These are phyloP conservation scores for Claviceps fusiformis DNA, from an alignment of 2,329 filamentous ascomycete genomes.

Conservation along the genomic window DNA sequence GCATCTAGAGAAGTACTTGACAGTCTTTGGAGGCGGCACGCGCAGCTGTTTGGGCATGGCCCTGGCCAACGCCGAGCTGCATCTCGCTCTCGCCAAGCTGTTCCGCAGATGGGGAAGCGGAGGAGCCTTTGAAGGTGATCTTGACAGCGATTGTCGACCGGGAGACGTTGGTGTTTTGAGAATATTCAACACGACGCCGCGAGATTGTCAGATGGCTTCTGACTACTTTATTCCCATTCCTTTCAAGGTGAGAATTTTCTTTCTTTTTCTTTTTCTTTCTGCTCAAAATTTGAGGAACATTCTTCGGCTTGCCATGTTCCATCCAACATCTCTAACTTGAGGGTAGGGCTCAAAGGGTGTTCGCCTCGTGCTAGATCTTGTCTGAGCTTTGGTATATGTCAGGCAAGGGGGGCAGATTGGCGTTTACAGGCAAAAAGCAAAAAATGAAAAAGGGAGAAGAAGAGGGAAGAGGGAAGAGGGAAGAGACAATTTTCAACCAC, in stretches of 20 bases:
- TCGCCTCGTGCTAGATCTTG: constrained; percentile 18
- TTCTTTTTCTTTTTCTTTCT: neutral
- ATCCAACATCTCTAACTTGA: constrained; percentile 3
- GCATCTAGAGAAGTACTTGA: constrained; percentile 20
- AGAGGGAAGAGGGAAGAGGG: too few relatives aligned
- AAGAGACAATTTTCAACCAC: neutral
- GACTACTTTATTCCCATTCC: constrained; percentile 27
- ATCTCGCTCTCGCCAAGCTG: constrained; percentile 22
- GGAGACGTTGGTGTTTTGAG: constrained; percentile 21
- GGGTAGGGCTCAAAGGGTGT: constrained; percentile 20
- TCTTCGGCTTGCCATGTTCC: too few relatives aligned
- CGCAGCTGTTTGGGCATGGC: constrained; percentile 24
- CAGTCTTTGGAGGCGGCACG: constrained; percentile 22
- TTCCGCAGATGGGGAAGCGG: constrained; percentile 24
- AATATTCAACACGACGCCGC: constrained; percentile 21
- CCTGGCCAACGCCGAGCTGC: constrained; percentile 25
- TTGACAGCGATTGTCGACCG: constrained; percentile 17
- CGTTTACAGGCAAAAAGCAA: neutral
- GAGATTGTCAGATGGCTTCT: constrained; percentile 22
- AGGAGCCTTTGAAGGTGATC: constrained; percentile 16
- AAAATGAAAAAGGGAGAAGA: neutral
- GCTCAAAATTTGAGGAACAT: too few relatives aligned
- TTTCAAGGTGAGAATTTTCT: constrained; percentile 17
- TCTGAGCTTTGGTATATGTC: neutral
- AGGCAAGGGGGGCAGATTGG: neutral